phyloP scores from a whole-genome alignment of 2,329 filamentous ascomycete species.

The Aspergillus ustus region DNA sequence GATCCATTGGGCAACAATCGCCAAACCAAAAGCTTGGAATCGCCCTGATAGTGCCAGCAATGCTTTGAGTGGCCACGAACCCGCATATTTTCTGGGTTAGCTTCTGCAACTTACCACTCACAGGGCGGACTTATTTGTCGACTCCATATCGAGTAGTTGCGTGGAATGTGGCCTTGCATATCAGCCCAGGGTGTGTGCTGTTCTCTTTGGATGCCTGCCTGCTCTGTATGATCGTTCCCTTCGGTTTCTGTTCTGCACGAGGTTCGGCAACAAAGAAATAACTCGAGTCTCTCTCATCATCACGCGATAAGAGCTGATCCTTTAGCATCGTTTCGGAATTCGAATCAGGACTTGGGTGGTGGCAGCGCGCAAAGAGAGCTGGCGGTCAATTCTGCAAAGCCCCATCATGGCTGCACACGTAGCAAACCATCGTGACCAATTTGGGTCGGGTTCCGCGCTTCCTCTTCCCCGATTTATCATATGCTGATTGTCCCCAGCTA shows the following conservation, averaged over 20 bases:
- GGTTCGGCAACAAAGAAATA: background rate
- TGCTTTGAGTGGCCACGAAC: conserved; percentile 1
- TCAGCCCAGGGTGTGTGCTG: conserved; percentile 3
- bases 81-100: background rate
- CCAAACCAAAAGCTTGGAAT: conserved; percentile 4
- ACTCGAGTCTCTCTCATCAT: background rate
- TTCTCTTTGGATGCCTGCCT: background rate
- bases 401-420: conserved; percentile 43
- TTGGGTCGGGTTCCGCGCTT: conserved; percentile 27
- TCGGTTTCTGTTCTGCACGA: background rate
- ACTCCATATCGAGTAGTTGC: background rate
- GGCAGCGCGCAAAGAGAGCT: conserved; percentile 19
- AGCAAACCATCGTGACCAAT: conserved; percentile 32
- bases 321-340: conserved; percentile 2
- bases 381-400: conserved; percentile 25
- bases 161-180: conserved; percentile 4
- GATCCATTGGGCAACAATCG: conserved; percentile 12
- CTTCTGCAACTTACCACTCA: background rate
- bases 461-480: conserved; percentile 15
- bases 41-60: conserved; percentile 9
- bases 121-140: background rate
- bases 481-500: conserved; percentile 1
- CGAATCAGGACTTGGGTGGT: conserved; percentile 13
- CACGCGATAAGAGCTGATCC: conserved; percentile 15
- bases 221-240: background rate